Evolutionary conservation across 2,329 filamentous ascomycete species (phyloP).

Genomic region (Ceratocystiopsis sp.): DNA sequence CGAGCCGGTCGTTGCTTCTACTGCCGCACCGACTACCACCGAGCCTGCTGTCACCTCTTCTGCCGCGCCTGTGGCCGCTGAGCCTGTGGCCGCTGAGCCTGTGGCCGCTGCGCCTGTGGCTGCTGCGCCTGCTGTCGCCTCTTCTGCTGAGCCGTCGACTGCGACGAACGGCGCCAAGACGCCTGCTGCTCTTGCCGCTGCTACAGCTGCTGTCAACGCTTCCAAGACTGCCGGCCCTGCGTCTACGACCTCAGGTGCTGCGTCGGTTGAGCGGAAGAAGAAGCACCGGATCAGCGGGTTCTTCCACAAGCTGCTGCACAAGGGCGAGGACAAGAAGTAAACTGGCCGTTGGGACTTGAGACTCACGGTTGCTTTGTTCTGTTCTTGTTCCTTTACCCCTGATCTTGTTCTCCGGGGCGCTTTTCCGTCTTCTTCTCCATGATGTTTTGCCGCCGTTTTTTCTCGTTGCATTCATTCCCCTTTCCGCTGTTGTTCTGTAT

Average conservation of each 20-base stretch:
- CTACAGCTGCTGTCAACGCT: conserved; percentile 1
- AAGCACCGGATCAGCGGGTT: conserved; percentile 47
- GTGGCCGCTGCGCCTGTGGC: neutral
- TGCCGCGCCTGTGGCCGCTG: conserved; percentile 2
- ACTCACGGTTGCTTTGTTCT: no score
- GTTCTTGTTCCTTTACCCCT: no score
- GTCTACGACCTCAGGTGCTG: conserved; percentile 16
- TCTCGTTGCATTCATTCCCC: no score
- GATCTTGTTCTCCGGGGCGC: no score
- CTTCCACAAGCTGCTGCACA: conserved; percentile 39
- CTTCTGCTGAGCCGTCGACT: neutral
- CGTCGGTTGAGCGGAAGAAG: conserved; percentile 43
- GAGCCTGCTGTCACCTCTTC: neutral
- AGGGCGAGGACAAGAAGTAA: conserved; percentile 15
- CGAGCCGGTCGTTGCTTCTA: conserved; percentile 11
- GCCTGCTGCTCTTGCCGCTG: conserved; percentile 7
- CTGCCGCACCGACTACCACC: conserved; percentile 15
- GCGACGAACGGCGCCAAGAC: no score
- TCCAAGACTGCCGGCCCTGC: conserved; percentile 7
- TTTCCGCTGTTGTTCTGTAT: neutral
- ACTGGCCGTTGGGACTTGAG: neutral
- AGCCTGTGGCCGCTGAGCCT: neutral
- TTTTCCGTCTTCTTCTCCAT: no score
- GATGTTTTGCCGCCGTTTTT: no score
- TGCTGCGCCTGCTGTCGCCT: neutral